phyloP scores from a whole-genome alignment of 2,329 filamentous ascomycete species.

The Fusarium sp. region DNA sequence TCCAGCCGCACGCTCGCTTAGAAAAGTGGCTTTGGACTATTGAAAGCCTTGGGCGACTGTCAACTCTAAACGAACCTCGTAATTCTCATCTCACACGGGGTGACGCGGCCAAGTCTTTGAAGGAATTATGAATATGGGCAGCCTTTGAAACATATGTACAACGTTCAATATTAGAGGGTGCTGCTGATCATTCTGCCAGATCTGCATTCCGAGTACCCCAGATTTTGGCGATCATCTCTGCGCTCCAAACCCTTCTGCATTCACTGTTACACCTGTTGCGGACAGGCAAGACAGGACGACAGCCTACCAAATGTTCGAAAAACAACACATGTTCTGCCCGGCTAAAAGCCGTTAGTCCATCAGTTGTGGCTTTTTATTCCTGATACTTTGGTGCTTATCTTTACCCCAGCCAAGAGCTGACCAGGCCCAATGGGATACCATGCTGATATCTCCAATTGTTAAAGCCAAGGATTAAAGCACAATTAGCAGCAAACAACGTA shows the following conservation, averaged over 20 bases:
- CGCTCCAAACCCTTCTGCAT: neutral
- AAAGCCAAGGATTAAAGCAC: neutral
- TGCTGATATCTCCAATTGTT: neutral
- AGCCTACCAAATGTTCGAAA: neutral
- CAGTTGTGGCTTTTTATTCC: neutral
- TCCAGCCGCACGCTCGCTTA: neutral
- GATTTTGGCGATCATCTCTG: neutral
- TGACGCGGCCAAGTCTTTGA: neutral
- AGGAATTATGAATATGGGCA: rapidly evolving
- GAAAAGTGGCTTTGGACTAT: neutral
- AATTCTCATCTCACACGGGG: neutral
- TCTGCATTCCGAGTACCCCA: neutral
- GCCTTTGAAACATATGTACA: neutral
- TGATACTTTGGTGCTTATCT: neutral
- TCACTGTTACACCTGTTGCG: neutral
- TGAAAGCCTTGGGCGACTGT: neutral
- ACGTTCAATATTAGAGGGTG: rapidly evolving
- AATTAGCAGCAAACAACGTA: neutral
- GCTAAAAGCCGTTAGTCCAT: neutral
- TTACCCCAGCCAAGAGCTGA: neutral
- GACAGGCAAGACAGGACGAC: too few species aligned
- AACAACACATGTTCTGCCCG: neutral
- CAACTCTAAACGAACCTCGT: neutral
- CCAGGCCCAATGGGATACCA: neutral
- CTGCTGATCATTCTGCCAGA: neutral